phyloP scores from a whole-genome alignment of 768 basidiomycete species.

The Termitomyces eurrhizus region DNA sequence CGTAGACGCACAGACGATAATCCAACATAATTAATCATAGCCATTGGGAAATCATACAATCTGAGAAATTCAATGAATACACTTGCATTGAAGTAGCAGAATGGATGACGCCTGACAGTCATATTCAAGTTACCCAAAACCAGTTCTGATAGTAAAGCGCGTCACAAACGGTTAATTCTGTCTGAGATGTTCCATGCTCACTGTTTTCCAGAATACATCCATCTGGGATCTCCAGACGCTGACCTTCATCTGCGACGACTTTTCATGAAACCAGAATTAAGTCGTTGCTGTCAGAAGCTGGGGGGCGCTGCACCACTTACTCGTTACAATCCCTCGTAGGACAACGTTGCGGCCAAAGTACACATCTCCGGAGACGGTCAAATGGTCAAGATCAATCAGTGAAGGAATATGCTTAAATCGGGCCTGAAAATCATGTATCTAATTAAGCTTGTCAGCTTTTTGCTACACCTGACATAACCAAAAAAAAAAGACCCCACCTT shows the following conservation, averaged over 20 bases:
- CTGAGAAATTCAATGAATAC: background rate
- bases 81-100: background rate
- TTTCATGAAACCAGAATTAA: background rate
- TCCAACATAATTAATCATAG: background rate
- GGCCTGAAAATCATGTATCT: slow-evolving; percentile 71
- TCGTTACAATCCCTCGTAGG: slow-evolving; percentile 76
- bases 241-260: slow-evolving; percentile 62
- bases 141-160: slow-evolving; percentile 42
- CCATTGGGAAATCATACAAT: background rate
- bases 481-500: slow-evolving; percentile 40
- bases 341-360: slow-evolving; percentile 69
- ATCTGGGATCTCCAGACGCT: slow-evolving; percentile 64
- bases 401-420: slow-evolving; percentile 79
- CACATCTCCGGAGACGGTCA: slow-evolving; percentile 78
- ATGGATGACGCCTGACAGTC: slow-evolving; percentile 40
- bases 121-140: slow-evolving; percentile 74
- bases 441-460: background rate
- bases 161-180: background rate
- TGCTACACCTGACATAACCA: slow-evolving; percentile 28
- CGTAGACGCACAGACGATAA: background rate
- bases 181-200: slow-evolving; percentile 25
- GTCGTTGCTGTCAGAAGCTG: background rate
- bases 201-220: slow-evolving; percentile 57
- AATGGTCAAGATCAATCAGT: slow-evolving; percentile 75
- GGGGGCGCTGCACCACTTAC: slow-evolving; percentile 20